phyloP scores from a whole-genome alignment of 768 basidiomycete species.

The Tricholoma bakamatsutake region DNA sequence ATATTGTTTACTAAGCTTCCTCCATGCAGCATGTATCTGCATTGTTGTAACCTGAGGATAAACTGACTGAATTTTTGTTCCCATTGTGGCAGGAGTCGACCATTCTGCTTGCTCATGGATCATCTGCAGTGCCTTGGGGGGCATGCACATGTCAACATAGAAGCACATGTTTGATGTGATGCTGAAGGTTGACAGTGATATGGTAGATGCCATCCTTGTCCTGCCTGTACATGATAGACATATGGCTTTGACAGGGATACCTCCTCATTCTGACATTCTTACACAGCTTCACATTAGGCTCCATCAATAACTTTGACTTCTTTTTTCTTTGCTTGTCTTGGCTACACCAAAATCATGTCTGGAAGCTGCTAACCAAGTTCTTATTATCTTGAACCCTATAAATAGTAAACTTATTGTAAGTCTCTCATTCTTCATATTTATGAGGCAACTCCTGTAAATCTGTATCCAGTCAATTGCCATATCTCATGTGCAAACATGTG shows the following conservation, averaged over 20 bases:
- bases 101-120: constrained; percentile 18
- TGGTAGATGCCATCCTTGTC: not conserved
- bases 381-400: constrained; percentile 18
- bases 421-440: constrained; percentile 1
- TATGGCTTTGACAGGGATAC: constrained; percentile 15
- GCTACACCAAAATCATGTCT: constrained; percentile 21
- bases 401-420: constrained; percentile 1
- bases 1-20: constrained; percentile 17
- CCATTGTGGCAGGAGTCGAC: constrained; percentile 20
- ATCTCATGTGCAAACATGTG: constrained; percentile 11
- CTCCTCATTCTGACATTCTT: constrained; percentile 21
- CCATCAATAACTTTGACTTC: constrained; percentile 12
- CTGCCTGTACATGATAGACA: not conserved
- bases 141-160: constrained; percentile 21
- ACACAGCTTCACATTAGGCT: constrained; percentile 15
- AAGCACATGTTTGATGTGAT: constrained; percentile 7
- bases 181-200: not conserved
- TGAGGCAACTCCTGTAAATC: constrained; percentile 19
- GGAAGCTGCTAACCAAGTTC: constrained; percentile 13
- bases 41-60: constrained; percentile 19
- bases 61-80: constrained; percentile 25
- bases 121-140: constrained; percentile 13
- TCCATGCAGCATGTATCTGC: constrained; percentile 24
- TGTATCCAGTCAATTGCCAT: constrained; percentile 19
- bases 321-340: constrained; percentile 20